Base-by-base conservation (phyloP, 495 filamentous ascomycete species). In the Penicilliopsis zonata region DNA sequence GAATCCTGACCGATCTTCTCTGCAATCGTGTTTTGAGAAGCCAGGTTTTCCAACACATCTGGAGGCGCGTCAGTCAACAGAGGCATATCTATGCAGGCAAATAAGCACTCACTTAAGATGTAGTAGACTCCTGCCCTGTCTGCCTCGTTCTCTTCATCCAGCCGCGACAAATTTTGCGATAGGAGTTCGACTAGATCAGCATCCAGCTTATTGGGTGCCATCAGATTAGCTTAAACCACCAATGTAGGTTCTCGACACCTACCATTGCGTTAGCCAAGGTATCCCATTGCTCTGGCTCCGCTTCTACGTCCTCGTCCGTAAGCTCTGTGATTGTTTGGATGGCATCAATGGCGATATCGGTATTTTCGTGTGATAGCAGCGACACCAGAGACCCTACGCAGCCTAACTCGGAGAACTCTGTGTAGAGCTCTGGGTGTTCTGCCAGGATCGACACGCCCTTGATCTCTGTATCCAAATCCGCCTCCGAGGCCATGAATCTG, bases 251-350 rank as follows among this genome's bases (percentile, higher is more conserved):
- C 1, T 7, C 8, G 12, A 13, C 8, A 39, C 53, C 13, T 55
- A 87, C 62, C 63, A 94, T 71, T 6, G 83, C 76, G 43, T 85
- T 76, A 2, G 90, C 86, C 13, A 99, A 56, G 2, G 47, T 63
- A 43, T 78, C 72, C 85, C 87, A 96, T 52, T 99, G 78, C 30
- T 72, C 73, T 38, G 83, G 77, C 35, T 82, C 74, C 4, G 86
- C 86, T 25, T 80, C 69, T 2, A 95, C 84, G 52, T 95, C 90
- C 47, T 96, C 88, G 48, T 94, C 90, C 12, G 85, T 94, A 41
- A 99, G 57, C 64, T 99, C 90, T 37, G 73, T 74, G 33, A 99
- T 77, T 24, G 94, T 86, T 50, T 96, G 85, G 4, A 95, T 75
- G 0, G 78, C 81, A 44, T 79, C 84, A 40, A 95, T 94, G 5